Base-by-base conservation (phyloP, 345 rosid genomes). In the Boechera retrofracta region DNA sequence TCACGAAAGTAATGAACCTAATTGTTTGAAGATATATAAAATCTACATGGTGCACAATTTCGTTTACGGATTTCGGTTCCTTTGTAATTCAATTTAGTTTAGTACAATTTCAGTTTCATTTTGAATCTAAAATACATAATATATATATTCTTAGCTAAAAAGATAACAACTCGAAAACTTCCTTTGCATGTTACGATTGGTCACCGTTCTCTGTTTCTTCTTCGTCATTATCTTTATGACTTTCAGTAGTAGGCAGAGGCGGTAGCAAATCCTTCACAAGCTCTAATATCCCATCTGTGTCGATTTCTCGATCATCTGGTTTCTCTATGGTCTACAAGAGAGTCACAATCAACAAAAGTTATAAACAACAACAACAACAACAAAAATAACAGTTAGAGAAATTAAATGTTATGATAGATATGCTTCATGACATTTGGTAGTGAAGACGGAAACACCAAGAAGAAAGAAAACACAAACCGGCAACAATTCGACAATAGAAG, bases 401-500 rank as follows among this genome's bases (percentile, higher is more conserved):
- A 52, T 7, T 6, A 60, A 6, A 61, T 36, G 7, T 55, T 32
- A 26, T 9, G 48, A 44, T 28, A 56, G 24, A 68, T 15, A 72
- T 10, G 38, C 49, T 44, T 49, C 69, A 47, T 24, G 31, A 36
- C 60, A 54, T 53, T 42, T 35, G 51, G 16, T 67, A 38, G n/a
- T 26, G 24, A 67, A 56, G 15, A 29, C 29, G 16, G 13, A 44
- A 64, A 7, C 33, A 61, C 32, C 12, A 47, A 35, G 8, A 55
- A 24, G 12, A 18, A 42, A 52, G 0, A 72, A 24, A 24, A 12
- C 66, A 67, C 74, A 80, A 81, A 92, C 99, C 80, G 93, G 67
- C 10, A 70, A 68, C 36, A 89, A 58, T 51, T 86, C 97, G 51
- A 86, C 94, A 5, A 76, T 58, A 61, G 82, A 67, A 69, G 85